Base-by-base conservation (phyloP, 176 grass and related monocot genomes). In the Juncus effusus region DNA sequence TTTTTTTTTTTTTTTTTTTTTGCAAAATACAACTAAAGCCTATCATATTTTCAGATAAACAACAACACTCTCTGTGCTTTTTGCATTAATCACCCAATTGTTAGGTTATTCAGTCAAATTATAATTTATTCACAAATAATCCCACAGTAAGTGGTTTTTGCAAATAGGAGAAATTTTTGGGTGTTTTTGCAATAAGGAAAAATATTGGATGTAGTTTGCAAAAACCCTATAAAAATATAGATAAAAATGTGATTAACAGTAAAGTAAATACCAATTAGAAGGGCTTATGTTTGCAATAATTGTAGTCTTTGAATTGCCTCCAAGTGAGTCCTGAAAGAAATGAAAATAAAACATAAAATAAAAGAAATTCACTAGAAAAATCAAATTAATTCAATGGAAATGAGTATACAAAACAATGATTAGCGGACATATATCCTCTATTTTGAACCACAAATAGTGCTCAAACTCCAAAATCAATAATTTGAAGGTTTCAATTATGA, bases 211-310 rank as follows among this genome's bases (percentile, higher is more conserved):
- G 12, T 11, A 38, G 38, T 13, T 35, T 56, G 51, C 6, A 39
- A 56, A 54, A 81, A 52, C 51, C 40, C 14, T 53, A 35, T 7
- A 62, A 2, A 61, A 42, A 42, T 1, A n/a, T 28, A 28, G 15
- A 38, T 38, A 61, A 16, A 40, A 13, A 61, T 2, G 1, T 39
- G 6, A 3, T 51, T 12, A 36, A 13, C 41, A 54, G 73, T 63
- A 78, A 13, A 59, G 15, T 73, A 37, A 52, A 64, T 74, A 93
- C 94, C 94, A 89, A 82, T 67, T 78, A 62, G 94, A 87, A 77
- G 94, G 94, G 69, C 88, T 93, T 82, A 99, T 99, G 65, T 99
- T 99, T 82, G 94, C 94, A 78, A 99, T 90, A 62, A 99, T 99
- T 39, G 84, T 91, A 16, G 94, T 99, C 72, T 99, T 99, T 35